Conservation (phyloP, 1,139 yeast species). For the Magnusiomyces ingens region DNA sequence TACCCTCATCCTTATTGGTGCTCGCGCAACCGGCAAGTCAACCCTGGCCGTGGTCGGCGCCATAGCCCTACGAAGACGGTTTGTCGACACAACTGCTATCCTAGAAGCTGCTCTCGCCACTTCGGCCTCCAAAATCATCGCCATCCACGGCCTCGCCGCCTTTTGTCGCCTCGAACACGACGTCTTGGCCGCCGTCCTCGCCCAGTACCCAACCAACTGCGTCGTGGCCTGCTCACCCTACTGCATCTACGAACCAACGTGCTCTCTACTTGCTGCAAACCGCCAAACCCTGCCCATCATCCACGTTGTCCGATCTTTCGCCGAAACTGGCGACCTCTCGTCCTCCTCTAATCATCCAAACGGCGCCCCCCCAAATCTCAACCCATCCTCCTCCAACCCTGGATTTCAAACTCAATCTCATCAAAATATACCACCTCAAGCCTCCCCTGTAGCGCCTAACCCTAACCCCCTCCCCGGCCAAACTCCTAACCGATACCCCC, state of each 20-base stretch:
- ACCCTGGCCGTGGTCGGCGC: slow-evolving; percentile 20
- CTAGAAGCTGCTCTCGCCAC: slow-evolving; percentile 14
- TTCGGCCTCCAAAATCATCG: slow-evolving; percentile 14
- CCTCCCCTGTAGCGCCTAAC: no score
- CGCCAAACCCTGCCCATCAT: slow-evolving; percentile 17
- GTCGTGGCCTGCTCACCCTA: slow-evolving; percentile 17
- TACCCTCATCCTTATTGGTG: slow-evolving; percentile 18
- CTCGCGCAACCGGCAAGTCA: slow-evolving; percentile 19
- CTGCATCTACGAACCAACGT: slow-evolving; percentile 14
- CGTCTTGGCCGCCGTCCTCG: slow-evolving; percentile 12
- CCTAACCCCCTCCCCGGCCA: no score
- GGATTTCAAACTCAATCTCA: no score
- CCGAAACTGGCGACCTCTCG: slow-evolving; percentile 15
- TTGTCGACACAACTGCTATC: slow-evolving; percentile 17
- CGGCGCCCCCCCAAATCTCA: no score
- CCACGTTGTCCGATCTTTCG: slow-evolving; percentile 17
- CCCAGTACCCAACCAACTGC: slow-evolving; percentile 16
- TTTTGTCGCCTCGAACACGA: slow-evolving; percentile 14
- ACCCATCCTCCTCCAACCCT: no score
- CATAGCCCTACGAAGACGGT: slow-evolving; percentile 17
- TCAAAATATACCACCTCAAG: no score
- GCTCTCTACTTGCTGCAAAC: slow-evolving; percentile 10
- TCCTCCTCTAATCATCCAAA: background rate
- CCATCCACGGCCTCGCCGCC: slow-evolving; percentile 13
- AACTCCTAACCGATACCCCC: no score